Evolutionary conservation across 441 rosid genomes (phyloP).

Genomic region (Erodium texanum): DNA sequence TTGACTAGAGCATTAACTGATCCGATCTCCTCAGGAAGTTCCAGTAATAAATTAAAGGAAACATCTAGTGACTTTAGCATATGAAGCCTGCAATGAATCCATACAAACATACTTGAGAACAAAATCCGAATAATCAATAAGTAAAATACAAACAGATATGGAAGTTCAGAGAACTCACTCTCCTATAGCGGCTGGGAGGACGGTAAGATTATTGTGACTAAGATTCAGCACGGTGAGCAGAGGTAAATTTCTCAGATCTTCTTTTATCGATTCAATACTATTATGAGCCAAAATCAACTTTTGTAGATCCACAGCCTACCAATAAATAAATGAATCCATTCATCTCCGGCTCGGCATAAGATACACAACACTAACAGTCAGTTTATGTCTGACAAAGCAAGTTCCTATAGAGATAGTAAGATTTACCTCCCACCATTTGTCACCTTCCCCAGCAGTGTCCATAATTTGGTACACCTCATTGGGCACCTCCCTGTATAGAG

Average conservation of each 20-base stretch:
- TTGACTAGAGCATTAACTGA: slow-evolving; percentile 73
- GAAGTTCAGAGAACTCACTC: slow-evolving; percentile 47
- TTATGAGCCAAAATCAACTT: slow-evolving; percentile 91
- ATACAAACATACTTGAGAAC: neutral
- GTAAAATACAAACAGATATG: neutral
- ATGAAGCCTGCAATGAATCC: slow-evolving; percentile 50
- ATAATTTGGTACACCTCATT: slow-evolving; percentile 50
- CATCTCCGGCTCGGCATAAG: neutral
- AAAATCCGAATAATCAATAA: slow-evolving; percentile 7
- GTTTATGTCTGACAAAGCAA: neutral
- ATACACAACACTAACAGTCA: neutral
- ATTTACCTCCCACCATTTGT: slow-evolving; percentile 97
- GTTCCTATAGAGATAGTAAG: neutral
- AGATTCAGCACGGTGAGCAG: slow-evolving; percentile 63
- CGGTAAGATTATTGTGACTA: slow-evolving; percentile 62
- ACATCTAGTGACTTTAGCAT: slow-evolving; percentile 76
- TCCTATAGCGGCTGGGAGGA: slow-evolving; percentile 77
- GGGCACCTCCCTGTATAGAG: slow-evolving; percentile 55
- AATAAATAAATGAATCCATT: slow-evolving; percentile 15
- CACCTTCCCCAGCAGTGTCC: slow-evolving; percentile 63
- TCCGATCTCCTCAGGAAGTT: slow-evolving; percentile 72
- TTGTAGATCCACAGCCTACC: slow-evolving; percentile 74
- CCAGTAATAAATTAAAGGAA: slow-evolving; percentile 50
- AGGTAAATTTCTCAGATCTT: slow-evolving; percentile 62
- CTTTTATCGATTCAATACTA: slow-evolving; percentile 54